A percentile compares a stretch with the other conserved stretches of the same genome.
These are phyloP conservation scores for Mariannaea sp. DNA, from an alignment of 2,329 filamentous ascomycete species.

Conservation along the genomic window DNA sequence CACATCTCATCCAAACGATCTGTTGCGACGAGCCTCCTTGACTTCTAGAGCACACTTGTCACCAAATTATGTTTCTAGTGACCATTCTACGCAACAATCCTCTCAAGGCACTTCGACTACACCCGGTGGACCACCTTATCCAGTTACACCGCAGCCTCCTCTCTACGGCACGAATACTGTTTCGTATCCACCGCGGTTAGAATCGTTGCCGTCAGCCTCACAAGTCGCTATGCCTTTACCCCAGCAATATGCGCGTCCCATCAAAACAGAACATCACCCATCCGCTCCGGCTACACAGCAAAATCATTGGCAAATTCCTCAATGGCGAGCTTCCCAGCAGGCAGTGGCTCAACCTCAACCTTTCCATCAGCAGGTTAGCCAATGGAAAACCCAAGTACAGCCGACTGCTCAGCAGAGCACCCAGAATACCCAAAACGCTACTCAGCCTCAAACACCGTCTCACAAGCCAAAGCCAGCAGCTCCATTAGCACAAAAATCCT, in stretches of 20 bases:
- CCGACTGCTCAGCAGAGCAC: conserved; percentile 6
- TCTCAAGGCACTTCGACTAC: neutral
- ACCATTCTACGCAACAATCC: neutral
- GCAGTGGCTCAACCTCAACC: neutral
- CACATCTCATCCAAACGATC: conserved; percentile 41
- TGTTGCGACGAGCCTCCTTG: conserved; percentile 36
- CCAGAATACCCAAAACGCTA: conserved; percentile 6
- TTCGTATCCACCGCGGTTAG: conserved; percentile 11
- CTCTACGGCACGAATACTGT: conserved; percentile 7
- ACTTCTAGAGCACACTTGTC: conserved; percentile 10
- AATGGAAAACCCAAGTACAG: neutral
- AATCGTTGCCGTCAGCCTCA: conserved; percentile 1
- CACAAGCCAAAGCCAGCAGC: conserved; percentile 35
- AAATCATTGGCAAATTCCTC: neutral
- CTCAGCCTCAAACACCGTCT: conserved; percentile 14
- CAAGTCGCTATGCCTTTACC: neutral
- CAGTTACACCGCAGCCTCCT: neutral
- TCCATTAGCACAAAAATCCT: conserved; percentile 33
- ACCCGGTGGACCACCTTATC: neutral
- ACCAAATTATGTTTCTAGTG: neutral
- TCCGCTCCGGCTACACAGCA: neutral
- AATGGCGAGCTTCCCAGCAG: neutral
- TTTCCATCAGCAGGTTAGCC: neutral
- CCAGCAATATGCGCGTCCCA: conserved; percentile 22
- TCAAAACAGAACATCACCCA: conserved; percentile 30